These are phyloP conservation scores for Phaffia tasmanica DNA, from an alignment of 768 basidiomycete genomes.

Conservation along the genomic window DNA sequence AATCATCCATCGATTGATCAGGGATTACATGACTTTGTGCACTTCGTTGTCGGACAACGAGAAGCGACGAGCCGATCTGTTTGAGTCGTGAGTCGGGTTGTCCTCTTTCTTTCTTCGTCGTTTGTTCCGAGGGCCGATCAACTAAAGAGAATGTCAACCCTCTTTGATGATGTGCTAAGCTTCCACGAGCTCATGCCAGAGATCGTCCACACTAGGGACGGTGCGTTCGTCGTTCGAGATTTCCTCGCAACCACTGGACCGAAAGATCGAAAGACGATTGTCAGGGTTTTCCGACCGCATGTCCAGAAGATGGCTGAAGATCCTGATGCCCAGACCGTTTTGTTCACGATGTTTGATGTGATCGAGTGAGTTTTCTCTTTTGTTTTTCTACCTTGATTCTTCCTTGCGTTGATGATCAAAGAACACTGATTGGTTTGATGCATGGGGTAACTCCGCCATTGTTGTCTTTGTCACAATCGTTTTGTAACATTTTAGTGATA, in stretches of 20 bases:
- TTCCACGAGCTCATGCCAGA: slow-evolving; percentile 78
- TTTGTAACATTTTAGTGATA: slow-evolving; percentile 50
- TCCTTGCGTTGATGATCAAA: background rate
- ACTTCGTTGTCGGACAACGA: slow-evolving; percentile 48
- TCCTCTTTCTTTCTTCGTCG: background rate
- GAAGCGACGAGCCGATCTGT: slow-evolving; percentile 63
- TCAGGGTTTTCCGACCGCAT: slow-evolving; percentile 81
- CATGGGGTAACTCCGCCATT: slow-evolving; percentile 16
- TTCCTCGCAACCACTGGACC: slow-evolving; percentile 72
- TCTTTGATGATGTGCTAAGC: slow-evolving; percentile 39
- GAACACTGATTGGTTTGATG: too few relatives aligned
- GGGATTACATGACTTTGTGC: slow-evolving; percentile 62
- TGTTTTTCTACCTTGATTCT: background rate
- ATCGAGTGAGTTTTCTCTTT: slow-evolving; percentile 56
- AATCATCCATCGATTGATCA: slow-evolving; percentile 73
- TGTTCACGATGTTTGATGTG: slow-evolving; percentile 81
- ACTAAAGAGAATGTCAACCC: background rate
- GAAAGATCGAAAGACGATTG: slow-evolving; percentile 85
- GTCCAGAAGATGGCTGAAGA: slow-evolving; percentile 76
- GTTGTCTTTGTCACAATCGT: too few relatives aligned
- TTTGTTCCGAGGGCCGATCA: background rate
- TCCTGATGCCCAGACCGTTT: slow-evolving; percentile 76
- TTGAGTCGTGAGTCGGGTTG: slow-evolving; percentile 52
- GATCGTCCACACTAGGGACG: slow-evolving; percentile 88
- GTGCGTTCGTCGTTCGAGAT: slow-evolving; percentile 71